Base-by-base conservation (phyloP, 2,329 filamentous ascomycete species). In the Phoma herbarum region DNA sequence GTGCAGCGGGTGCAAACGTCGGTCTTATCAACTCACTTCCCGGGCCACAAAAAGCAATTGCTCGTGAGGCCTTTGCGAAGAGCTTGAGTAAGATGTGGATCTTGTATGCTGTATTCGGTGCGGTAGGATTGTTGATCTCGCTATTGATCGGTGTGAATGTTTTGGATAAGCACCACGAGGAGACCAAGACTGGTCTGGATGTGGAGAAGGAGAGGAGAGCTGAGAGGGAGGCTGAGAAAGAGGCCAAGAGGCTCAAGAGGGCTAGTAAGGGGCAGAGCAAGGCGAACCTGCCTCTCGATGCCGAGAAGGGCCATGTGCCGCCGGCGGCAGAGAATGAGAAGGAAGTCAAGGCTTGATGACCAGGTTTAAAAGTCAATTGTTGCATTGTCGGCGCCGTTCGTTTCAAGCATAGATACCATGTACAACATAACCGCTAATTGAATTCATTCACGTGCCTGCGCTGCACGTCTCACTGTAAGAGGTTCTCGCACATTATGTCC, bases 1-100 rank as follows among this genome's bases (percentile, higher is more conserved):
- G 80, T 63, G 81, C 83, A 56, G 86, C 89, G 33, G 83, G 86
- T 14, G 83, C 89, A 20, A 88, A 85, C 68, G 85, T 88, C 1
- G 79, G 83, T 20, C 68, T 86, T 10, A 84, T 91, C 20, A 78
- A 82, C n/a, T 63, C 70, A 0, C 77, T 91, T 8, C 80, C 81
- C 0, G 75, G 79, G 0, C 73, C 75, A 2, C 78, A 86, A 47
- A 82, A 79, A 64, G 58, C 44, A 1, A 67, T 79, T 9, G 80
- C 80, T 0, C 70, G 79, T 20, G 61, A 65, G 5, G 80, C 79
- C 0, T 83, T 82, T 59, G 75, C 81, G 5, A 67, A 79, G 16
- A 77, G 75, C 8, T 62, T 83, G 55, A 76, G 75, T 56, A 78
- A 72, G 5, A 83, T 83, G 80, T 83, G 81, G 81, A 82, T 82